Base-by-base conservation (phyloP, 495 filamentous ascomycete species). In the Trichoderma parareesei region DNA sequence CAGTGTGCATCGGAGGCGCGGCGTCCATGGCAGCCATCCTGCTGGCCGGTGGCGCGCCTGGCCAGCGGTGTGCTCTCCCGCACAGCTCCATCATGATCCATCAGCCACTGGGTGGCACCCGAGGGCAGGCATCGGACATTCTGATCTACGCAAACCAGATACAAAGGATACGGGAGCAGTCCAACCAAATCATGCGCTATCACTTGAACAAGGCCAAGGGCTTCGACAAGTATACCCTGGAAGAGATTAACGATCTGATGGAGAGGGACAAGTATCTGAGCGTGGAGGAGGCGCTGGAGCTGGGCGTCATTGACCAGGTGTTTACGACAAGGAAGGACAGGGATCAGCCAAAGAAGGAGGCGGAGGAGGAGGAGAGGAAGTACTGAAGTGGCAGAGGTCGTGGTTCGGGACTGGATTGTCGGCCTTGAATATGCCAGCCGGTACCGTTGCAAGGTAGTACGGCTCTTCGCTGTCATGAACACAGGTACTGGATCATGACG, bases 141-240 rank as follows among this genome's bases (percentile, higher is more conserved):
- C 85, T 95, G 41, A 97, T 97, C 65, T 96, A 98, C 74, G 94
- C 94, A 7, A 96, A 90, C 73, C 94, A 98, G 81, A 98, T 98
- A 65, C 79, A 98, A 75, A 81, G 93, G 63, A 87, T 96, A 60
- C 82, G 94, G 67, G 78, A 86, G 65, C 86, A 92, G 79, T 77
- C 98, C 69, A 97, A 98, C 77, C 80, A 88, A 78, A 96, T 98
- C 63, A 97, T 96, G 67, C 82, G 89, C 76, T 75, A 80, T 66
- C 94, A 98, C 77, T 74, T 98, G 71, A 97, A 90, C 66, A 90
- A 87, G 75, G 79, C 86, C 65, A 77, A 89, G 72, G 77, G 80
- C 2, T 76, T 79, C 59, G 79, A 85, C 63, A 85, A 79, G 67
- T 82, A 78, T 68, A 74, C 73, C 57, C 75, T 96, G 65, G 86